Evolutionary conservation across 2,329 filamentous ascomycete genomes (phyloP).

Genomic region (Fusarium sterilihyphosum): DNA sequence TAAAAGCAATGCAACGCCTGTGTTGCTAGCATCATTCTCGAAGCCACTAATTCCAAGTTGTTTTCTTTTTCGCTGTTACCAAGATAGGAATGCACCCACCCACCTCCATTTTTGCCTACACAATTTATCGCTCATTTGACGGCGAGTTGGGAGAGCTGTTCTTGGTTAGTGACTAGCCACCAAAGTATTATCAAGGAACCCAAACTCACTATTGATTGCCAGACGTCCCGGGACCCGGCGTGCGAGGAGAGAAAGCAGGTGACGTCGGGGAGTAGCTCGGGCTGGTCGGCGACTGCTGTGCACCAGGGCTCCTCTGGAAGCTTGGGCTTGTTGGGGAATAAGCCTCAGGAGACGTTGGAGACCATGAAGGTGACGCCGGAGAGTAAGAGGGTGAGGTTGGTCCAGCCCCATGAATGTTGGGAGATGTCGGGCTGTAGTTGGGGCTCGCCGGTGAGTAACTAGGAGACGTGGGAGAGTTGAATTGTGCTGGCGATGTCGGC

Average conservation of each 20-base stretch:
- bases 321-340: conserved; percentile 73
- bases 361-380: conserved; percentile 80
- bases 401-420: conserved; percentile 57
- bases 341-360: conserved; percentile 74
- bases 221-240: conserved; percentile 55
- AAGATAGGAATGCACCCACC: background rate
- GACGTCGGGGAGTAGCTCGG: conserved; percentile 76
- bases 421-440: conserved; percentile 76
- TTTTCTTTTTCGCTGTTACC: background rate
- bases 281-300: conserved; percentile 71
- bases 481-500: conserved; percentile 76
- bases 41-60: background rate
- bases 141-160: conserved; percentile 57
- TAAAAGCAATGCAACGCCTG: background rate
- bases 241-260: conserved; percentile 57
- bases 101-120: background rate
- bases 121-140: conserved; percentile 46
- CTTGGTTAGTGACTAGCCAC: conserved; percentile 39
- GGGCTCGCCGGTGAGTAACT: conserved; percentile 77
- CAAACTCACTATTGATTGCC: conserved; percentile 55
- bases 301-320: conserved; percentile 65
- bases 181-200: background rate
- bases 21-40: background rate
- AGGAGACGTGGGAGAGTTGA: conserved; percentile 80
- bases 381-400: conserved; percentile 70